Evolutionary conservation across 371 early-diverging fungal species (phyloP), one percentile per base, ranked within the genome.

Genomic region (Mycotypha africana): DNA sequence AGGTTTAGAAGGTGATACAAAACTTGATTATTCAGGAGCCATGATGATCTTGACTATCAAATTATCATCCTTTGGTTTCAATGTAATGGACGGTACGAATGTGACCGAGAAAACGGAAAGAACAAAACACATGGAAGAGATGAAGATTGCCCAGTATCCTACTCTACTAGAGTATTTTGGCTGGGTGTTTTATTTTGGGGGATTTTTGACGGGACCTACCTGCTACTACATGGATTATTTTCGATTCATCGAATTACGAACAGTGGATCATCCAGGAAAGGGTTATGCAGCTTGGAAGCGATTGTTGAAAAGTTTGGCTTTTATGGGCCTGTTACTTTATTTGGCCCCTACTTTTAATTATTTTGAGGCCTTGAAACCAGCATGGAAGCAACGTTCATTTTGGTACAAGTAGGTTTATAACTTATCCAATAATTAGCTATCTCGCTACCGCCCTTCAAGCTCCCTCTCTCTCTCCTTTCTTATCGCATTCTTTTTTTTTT

Each of bases 41-140:
- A 80, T 91, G 62, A 97, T 97, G 97, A 77, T 97, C 22, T 64
- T 89, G 37, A 86, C 88, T 7, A 90, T 94, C 55, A 94, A 94
- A 61, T 54, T 91, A 37, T 84, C 91, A 9, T 82, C 88, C 6
- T 90, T 89, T 67, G 95, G 92, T 0, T 95, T 86, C 68, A 84
- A 82, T 45, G 83, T 92, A 26, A 9, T 42, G 20, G 53, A 58
- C 16, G 48, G 50, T 6, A 55, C 37, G 34, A 49, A 45, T 20
- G 31, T 28, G 3, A 24, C 46, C 17, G 9, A 44, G 24, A 4
- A 5, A 15, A 39, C 49, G 10, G 19, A 53, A 80, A n/a, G n/a
- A n/a, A n/a, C n/a, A n/a, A n/a, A n/a, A n/a, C 82, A 90, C 60
- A 85, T 90, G 53, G 51, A 70, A 38, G 57, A 64, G 15, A 80